Conservation (phyloP, 2,329 filamentous ascomycete species). For the Hymenoscyphus salicellus region DNA sequence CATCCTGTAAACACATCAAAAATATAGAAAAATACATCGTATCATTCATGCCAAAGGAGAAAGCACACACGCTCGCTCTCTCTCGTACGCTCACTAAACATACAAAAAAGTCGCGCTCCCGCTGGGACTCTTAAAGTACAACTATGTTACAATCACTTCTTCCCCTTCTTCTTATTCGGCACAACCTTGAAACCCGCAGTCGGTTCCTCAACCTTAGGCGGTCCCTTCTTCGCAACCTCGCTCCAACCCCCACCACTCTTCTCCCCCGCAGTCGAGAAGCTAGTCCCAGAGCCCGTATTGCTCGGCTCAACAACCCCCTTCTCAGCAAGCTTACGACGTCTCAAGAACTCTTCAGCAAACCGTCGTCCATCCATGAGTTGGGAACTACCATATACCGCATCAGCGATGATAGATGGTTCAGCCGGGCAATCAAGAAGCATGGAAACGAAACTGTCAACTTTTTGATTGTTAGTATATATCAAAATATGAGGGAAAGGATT, state of each 20-base stretch:
- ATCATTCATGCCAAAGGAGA: neutral
- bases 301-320: slow-evolving; percentile 78
- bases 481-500: slow-evolving; percentile 27
- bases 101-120: neutral
- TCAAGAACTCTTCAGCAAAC: slow-evolving; percentile 91
- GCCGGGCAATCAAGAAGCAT: slow-evolving; percentile 72
- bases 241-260: slow-evolving; percentile 72
- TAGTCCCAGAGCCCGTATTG: slow-evolving; percentile 50
- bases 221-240: slow-evolving; percentile 93
- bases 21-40: too few species aligned
- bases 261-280: slow-evolving; percentile 42
- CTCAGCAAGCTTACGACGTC: slow-evolving; percentile 88
- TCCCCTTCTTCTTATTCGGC: slow-evolving; percentile 85
- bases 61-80: neutral
- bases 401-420: slow-evolving; percentile 79
- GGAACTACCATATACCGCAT: slow-evolving; percentile 82
- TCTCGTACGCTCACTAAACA: neutral
- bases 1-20: too few species aligned
- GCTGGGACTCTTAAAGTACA: neutral
- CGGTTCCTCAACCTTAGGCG: slow-evolving; percentile 41
- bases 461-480: slow-evolving; percentile 36
- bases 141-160: slow-evolving; percentile 50
- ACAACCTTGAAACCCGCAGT: slow-evolving; percentile 78
- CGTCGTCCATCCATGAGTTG: slow-evolving; percentile 88
- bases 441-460: slow-evolving; percentile 69